Conservation (phyloP, 1,139 yeast species). For the Hyphopichia fennica region DNA sequence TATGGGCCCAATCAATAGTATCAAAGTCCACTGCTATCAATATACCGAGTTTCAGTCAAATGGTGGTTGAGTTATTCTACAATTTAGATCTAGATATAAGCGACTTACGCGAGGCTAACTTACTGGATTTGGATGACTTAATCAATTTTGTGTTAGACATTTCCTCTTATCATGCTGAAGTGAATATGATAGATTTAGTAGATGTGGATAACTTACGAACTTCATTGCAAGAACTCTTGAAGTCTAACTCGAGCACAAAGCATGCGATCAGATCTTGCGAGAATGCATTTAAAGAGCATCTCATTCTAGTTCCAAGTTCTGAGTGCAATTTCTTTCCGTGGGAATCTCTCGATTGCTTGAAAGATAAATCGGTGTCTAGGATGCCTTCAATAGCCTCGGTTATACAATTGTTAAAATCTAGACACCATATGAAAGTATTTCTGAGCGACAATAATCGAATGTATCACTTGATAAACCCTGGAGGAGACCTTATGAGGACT, state of each 20-base stretch:
- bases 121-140: constrained; percentile 55
- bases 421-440: constrained; percentile 3
- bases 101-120: background rate
- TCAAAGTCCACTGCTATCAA: too few relatives aligned
- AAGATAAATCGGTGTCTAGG: constrained; percentile 61
- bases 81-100: background rate
- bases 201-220: constrained; percentile 53
- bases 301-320: constrained; percentile 68
- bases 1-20: constrained; percentile 12
- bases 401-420: constrained; percentile 35
- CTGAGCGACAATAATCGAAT: constrained; percentile 24
- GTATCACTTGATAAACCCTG: constrained; percentile 75
- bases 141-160: constrained; percentile 62
- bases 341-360: constrained; percentile 72
- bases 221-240: constrained; percentile 25
- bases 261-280: constrained; percentile 11
- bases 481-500: constrained; percentile 71
- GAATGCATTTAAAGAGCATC: constrained; percentile 43
- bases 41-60: too few relatives aligned
- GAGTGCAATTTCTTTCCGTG: constrained; percentile 74
- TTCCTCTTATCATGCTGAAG: constrained; percentile 62
- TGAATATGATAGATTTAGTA: constrained; percentile 55
- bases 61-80: background rate
- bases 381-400: constrained; percentile 66
- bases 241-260: constrained; percentile 33